Evolutionary conservation across 768 basidiomycete genomes (phyloP).

Genomic region (Phanerodontia chrysosporium): DNA sequence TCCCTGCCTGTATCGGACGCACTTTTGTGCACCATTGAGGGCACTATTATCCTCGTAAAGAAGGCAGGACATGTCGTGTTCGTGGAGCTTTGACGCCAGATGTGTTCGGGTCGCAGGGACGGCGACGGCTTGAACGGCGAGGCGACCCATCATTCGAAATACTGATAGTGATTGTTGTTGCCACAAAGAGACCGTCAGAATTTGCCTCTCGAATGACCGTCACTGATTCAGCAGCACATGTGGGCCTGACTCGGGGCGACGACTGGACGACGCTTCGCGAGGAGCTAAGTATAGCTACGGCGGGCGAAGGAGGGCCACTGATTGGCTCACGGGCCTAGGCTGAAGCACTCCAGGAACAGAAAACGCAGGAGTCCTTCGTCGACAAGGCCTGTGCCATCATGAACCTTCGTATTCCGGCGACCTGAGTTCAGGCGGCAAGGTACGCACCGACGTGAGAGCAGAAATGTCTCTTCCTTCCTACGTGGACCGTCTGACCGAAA

Average conservation of each 20-base stretch:
- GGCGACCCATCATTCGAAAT: not conserved
- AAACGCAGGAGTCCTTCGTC: not conserved
- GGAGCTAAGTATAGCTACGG: not conserved
- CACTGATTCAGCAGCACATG: not conserved
- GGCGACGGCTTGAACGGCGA: not conserved
- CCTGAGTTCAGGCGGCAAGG: not conserved
- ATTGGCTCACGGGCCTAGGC: not conserved
- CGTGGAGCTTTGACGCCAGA: not conserved
- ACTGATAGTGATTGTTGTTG: not conserved
- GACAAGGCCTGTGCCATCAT: not conserved
- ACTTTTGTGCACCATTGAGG: not conserved
- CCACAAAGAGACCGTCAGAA: slow-evolving; percentile 7
- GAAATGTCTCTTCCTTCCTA: no score
- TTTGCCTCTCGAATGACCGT: not conserved
- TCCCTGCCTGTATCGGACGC: not conserved
- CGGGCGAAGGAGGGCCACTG: not conserved
- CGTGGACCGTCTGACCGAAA: no score
- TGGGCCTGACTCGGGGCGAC: not conserved
- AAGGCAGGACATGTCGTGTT: not conserved
- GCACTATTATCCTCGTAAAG: not conserved
- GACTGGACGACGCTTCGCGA: not conserved
- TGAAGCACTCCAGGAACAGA: not conserved
- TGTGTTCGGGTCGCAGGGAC: not conserved
- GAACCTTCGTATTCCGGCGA: not conserved
- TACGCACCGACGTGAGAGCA: no score